Evolutionary conservation across 2,329 filamentous ascomycete species (phyloP), one percentile per base, ranked within the genome.

Genomic region (Aspergillus neoniger): DNA sequence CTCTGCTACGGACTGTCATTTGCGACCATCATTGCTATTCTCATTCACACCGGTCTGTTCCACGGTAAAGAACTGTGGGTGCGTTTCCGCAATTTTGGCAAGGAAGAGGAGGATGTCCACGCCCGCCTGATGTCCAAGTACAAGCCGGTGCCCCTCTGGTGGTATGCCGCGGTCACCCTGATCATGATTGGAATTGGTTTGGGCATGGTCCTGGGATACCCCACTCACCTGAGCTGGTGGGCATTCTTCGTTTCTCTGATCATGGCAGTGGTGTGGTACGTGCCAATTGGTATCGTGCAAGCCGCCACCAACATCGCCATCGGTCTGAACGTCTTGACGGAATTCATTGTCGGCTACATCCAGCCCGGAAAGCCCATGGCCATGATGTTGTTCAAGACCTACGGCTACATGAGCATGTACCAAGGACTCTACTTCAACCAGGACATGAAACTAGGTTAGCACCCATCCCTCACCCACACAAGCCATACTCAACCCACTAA

Each of bases 341-440:
- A 91, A 71, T 90, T 88, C 67, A 83, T 91, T 61, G 83, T 89
- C 62, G 89, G 89, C 5, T 91, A 91, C 74, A 88, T 91, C 81
- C 83, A 89, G 53, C 88, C 88, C 0, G 89, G 89, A 25, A 82
- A 83, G 3, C 88, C 89, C 1, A 80, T 91, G 62, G 88, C 88
- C 51, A 88, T 91, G 83, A 91, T 91, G 88, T 83, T 91, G 77
- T 91, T 91, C 79, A 91, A 91, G 76, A 89, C 87, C 63, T 91
- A 88, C 68, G 86, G 87, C 54, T 90, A 89, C 71, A 84, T 90
- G 58, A 86, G 82, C 75, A 88, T 89, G 85, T 80, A 80, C 15
- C 86, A 89, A 72, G 87, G 85, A 0, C 78, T 89, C 53, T 86
- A 84, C 72, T 89, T 89, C 72, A 79, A 82, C 5, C 85, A 87